Evolutionary conservation across 1,284 basidiomycete genomes (phyloP).

Genomic region (Cryptococcus jaspeensis): DNA sequence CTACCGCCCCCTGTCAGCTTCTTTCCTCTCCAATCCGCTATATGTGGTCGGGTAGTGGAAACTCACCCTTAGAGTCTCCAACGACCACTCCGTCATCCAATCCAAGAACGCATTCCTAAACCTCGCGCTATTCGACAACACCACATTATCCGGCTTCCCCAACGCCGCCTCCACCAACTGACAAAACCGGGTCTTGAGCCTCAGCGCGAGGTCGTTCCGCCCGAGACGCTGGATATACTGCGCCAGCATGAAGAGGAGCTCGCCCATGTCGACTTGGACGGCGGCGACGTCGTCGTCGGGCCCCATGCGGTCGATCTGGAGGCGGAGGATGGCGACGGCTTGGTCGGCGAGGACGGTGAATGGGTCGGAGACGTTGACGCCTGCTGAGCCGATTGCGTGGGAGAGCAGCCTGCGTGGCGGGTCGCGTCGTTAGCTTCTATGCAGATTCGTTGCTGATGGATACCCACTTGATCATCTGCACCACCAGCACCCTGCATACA

Average conservation of each 20-base stretch:
- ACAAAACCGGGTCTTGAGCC: conserved; percentile 75
- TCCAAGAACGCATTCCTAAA: conserved; percentile 72
- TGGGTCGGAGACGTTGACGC: conserved; percentile 58
- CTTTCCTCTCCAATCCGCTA: neutral
- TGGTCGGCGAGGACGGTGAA: conserved; percentile 70
- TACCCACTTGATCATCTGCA: conserved; percentile 69
- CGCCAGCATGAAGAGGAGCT: conserved; percentile 64
- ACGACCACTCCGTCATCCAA: conserved; percentile 69
- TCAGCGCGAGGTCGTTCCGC: conserved; percentile 57
- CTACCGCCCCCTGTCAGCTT: conserved; percentile 10
- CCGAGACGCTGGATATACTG: conserved; percentile 65
- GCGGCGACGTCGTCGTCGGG: conserved; percentile 60
- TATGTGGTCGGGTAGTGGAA: neutral
- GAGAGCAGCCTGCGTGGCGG: conserved; percentile 28
- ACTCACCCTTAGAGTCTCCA: conserved; percentile 37
- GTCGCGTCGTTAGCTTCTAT: neutral
- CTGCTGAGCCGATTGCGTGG: conserved; percentile 36
- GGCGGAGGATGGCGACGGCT: conserved; percentile 68
- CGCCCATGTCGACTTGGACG: conserved; percentile 67
- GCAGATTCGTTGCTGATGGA: no score
- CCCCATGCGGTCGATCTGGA: conserved; percentile 71
- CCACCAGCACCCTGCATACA: conserved; percentile 65
- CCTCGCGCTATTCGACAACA: conserved; percentile 64
- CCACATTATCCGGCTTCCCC: conserved; percentile 61
- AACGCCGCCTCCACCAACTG: conserved; percentile 68